Percentiles rank a stretch among this genome's conserved stretches.
Conservation (phyloP, 768 basidiomycete species). For the Infundibulicybe gibba region DNA sequence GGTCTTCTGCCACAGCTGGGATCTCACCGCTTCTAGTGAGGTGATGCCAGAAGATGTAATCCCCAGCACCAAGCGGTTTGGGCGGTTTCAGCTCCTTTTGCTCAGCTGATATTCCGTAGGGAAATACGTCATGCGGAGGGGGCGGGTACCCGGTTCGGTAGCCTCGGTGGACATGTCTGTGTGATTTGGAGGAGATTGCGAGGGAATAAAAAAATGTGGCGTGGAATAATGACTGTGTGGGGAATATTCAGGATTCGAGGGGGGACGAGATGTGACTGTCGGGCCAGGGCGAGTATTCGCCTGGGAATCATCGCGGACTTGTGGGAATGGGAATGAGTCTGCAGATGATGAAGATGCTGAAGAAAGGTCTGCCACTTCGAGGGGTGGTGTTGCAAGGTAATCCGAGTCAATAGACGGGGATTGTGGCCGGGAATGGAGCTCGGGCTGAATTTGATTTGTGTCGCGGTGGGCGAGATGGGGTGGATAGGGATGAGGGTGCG, state of each 20-base stretch:
- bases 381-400: constrained; percentile 32
- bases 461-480: constrained; percentile 4
- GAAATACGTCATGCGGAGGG: constrained; percentile 14
- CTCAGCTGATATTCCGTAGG: constrained; percentile 27
- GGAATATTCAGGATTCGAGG: constrained; percentile 9
- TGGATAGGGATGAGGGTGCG: constrained; percentile 13
- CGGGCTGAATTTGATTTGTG: constrained; percentile 3
- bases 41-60: constrained; percentile 75
- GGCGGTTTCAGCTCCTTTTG: constrained; percentile 34
- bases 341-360: constrained; percentile 20
- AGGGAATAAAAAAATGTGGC: constrained; percentile 9
- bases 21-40: constrained; percentile 70
- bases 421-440: constrained; percentile 17
- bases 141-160: constrained; percentile 9
- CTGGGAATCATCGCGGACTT: constrained; percentile 11
- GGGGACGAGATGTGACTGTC: constrained; percentile 3
- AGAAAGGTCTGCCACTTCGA: constrained; percentile 31
- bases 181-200: constrained; percentile 10
- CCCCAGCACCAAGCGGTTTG: constrained; percentile 50
- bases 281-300: constrained; percentile 6
- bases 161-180: constrained; percentile 13
- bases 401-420: constrained; percentile 25
- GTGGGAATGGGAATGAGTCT: constrained; percentile 21
- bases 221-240: constrained; percentile 16
- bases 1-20: constrained; percentile 61